phyloP scores from a whole-genome alignment of 805 yeast species.

The Dipodascopsis uninucleata region DNA sequence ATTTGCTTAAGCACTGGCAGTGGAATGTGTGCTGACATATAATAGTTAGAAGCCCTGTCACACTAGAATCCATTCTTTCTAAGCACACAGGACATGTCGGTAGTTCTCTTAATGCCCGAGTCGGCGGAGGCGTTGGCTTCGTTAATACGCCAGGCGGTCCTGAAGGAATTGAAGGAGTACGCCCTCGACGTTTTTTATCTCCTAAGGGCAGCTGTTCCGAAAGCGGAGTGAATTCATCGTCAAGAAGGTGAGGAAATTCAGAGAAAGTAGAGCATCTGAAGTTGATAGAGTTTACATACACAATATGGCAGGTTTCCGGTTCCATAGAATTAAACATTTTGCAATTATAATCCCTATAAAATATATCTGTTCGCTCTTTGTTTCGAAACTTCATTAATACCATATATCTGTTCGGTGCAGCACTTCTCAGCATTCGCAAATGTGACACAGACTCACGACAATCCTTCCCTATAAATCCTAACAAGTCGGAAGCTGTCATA shows the following conservation, averaged over 20 bases:
- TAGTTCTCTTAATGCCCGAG: constrained; percentile 49
- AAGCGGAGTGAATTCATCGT: constrained; percentile 63
- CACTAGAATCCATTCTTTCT: constrained; percentile 76
- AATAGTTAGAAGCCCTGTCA: constrained; percentile 79
- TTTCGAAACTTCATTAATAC: constrained; percentile 71
- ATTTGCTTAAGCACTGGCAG: constrained; percentile 78
- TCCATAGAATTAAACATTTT: constrained; percentile 80
- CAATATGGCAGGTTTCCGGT: constrained; percentile 77
- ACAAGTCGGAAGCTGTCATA: constrained; percentile 75
- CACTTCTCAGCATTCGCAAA: constrained; percentile 66
- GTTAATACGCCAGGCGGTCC: constrained; percentile 19
- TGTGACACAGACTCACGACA: constrained; percentile 58
- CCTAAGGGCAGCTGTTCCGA: constrained; percentile 18
- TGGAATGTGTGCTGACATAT: constrained; percentile 94
- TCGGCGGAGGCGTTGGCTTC: constrained; percentile 31
- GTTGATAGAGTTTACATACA: constrained; percentile 60
- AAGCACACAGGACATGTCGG: constrained; percentile 93
- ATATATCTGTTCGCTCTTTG: constrained; percentile 53
- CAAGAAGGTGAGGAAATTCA: constrained; percentile 62
- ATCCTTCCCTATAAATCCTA: constrained; percentile 73
- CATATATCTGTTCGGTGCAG: constrained; percentile 64
- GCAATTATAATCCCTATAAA: constrained; percentile 66
- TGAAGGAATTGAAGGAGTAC: constrained; percentile 18
- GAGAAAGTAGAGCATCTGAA: constrained; percentile 37
- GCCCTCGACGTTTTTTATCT: constrained; percentile 3